Evolutionary conservation across 352 stramenopile genomes (phyloP).

Genomic region (Globisporangium recalcitrans): DNA sequence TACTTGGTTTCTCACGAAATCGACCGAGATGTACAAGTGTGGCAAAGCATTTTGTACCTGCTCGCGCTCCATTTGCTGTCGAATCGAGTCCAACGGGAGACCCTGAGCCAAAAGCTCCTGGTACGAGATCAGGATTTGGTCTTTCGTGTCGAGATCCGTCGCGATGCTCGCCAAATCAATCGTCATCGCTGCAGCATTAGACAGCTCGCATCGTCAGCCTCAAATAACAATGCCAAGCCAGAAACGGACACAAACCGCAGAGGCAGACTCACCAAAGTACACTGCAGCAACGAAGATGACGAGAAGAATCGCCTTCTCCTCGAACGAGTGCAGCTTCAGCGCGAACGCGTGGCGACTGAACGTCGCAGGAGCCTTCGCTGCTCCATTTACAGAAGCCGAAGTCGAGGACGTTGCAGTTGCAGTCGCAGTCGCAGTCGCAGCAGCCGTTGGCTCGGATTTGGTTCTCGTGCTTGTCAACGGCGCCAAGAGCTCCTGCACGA

Average conservation of each 20-base stretch:
- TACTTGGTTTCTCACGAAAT: background rate
- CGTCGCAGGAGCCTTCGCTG: slow-evolving; percentile 19
- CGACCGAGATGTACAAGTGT: background rate
- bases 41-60: slow-evolving; percentile 27
- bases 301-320: slow-evolving; percentile 60
- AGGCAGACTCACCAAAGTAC: slow-evolving; percentile 32
- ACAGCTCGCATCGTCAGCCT: slow-evolving; percentile 2
- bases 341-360: slow-evolving; percentile 54
- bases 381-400: too few species aligned
- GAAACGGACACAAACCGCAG: background rate
- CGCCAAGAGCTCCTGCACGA: slow-evolving; percentile 52
- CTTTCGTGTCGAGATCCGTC: slow-evolving; percentile 36
- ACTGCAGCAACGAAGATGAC: slow-evolving; percentile 41
- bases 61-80: slow-evolving; percentile 66
- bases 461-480: slow-evolving; percentile 2
- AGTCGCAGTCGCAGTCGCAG: background rate
- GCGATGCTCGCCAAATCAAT: slow-evolving; percentile 47
- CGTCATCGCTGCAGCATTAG: slow-evolving; percentile 29
- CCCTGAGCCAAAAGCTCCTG: slow-evolving; percentile 55
- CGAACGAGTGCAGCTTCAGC: slow-evolving; percentile 39
- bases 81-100: slow-evolving; percentile 55
- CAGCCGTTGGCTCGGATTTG: background rate
- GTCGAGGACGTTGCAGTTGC: background rate
- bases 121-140: slow-evolving; percentile 54
- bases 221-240: background rate